A percentile compares a stretch with the other conserved stretches of the same genome.
These are phyloP conservation scores for Yamadazyma atmosphaerica DNA, from an alignment of 1,139 yeast genomes.

Conservation along the genomic window DNA sequence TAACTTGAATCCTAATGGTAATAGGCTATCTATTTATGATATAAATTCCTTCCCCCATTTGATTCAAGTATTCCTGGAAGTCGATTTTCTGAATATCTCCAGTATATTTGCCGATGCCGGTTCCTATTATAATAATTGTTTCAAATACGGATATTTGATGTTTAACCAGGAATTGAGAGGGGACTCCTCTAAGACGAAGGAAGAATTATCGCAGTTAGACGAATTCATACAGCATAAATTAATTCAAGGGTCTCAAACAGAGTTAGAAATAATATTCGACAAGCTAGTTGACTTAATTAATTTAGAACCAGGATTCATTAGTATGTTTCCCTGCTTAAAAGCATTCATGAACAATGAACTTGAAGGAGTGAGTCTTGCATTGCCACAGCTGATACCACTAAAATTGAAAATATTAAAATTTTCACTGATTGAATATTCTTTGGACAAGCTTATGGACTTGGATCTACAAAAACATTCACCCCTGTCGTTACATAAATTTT, in stretches of 20 bases:
- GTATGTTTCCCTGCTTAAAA: background rate
- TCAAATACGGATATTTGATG: slow-evolving; percentile 1
- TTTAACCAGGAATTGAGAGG: background rate
- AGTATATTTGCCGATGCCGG: slow-evolving; percentile 3
- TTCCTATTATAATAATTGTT: slow-evolving; percentile 7
- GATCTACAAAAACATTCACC: background rate
- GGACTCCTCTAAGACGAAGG: too few relatives aligned
- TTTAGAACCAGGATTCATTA: background rate
- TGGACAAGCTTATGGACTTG: background rate
- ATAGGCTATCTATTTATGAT: slow-evolving; percentile 18
- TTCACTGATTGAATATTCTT: background rate
- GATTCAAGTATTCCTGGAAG: slow-evolving; percentile 16
- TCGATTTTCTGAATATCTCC: slow-evolving; percentile 14
- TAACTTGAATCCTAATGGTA: background rate
- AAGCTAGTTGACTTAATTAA: background rate
- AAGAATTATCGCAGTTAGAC: background rate
- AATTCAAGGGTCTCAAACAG: background rate
- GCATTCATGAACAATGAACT: background rate
- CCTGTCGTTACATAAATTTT: background rate
- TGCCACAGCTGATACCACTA: background rate
- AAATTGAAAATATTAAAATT: background rate
- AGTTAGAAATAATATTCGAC: background rate
- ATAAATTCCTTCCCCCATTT: slow-evolving; percentile 21
- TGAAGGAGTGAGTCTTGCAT: background rate
- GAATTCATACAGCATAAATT: background rate